Evolutionary conservation across 768 basidiomycete genomes (phyloP), one percentile per base, ranked within the genome.

Genomic region (Lentinula guzmanii): DNA sequence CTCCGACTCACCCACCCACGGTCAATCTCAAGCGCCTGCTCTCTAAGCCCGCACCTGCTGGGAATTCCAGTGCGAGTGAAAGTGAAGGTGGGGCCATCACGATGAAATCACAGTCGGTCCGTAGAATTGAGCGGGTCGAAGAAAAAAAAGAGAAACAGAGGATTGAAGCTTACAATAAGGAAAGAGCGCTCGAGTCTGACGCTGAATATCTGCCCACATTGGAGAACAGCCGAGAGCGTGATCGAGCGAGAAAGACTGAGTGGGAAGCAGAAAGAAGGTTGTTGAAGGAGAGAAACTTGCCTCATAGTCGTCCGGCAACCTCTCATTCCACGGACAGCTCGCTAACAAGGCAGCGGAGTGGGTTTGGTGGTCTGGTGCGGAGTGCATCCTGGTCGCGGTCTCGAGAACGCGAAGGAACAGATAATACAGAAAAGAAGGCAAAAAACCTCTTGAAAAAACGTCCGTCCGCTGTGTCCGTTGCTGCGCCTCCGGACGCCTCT

Each of bases 11-110:
- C 42, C 41, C 57, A 31, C 57, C 37, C 2, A 46, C 57, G 16
- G 59, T 60, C 28, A 52, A 51, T 16, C n/a, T 60, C 18, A 60
- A 60, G 31, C 59, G 37, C 3, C 59, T 60, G 16, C 51, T 60
- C 37, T 60, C 59, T 7, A 60, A 60, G 42, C 59, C 59, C 41
- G 59, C 59, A 16, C 59, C 59, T 7, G 28, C 59, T 16, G 59
- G 59, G 10, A 50, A 52, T 41, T 50, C 59, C 5, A 60, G 59
- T 18, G 59, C 50, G 10, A 50, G 59, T 35, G 58, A 51, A 21
- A 60, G 59, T 24, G 59, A 60, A 39, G 15, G 46, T 37, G 45
- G 3, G 13, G 21, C 24, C 5, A 50, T 33, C 11, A 21, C 18
- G 8, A 50, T 8, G 15, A 31, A 41, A 9, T 60, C 48, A 5